Conservation (phyloP, 148 eudicot species). For the Pharnaceum exiguum region DNA sequence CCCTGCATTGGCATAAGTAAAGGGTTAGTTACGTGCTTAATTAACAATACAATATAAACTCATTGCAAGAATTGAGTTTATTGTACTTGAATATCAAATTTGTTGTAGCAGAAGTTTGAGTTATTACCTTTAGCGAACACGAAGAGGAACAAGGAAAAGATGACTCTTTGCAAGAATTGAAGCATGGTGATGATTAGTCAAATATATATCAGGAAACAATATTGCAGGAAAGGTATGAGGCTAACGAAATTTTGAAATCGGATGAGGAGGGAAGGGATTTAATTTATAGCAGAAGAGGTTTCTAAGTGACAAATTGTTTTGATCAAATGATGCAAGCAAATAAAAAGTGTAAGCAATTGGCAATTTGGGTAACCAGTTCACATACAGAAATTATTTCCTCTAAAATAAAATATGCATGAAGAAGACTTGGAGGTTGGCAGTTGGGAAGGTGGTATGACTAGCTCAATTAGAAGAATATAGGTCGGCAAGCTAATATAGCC, state of each 20-base stretch:
- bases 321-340: too few species aligned
- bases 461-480: not conserved
- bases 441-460: conserved; percentile 7
- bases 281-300: not conserved
- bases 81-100: not conserved
- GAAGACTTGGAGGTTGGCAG: conserved; percentile 1
- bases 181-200: not conserved
- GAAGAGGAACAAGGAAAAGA: not conserved
- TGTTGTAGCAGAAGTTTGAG: not conserved
- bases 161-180: not conserved
- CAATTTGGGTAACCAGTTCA: conserved; percentile 2
- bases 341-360: too few species aligned
- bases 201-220: too few species aligned
- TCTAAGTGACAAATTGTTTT: too few species aligned
- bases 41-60: not conserved
- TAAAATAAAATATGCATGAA: not conserved
- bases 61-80: not conserved
- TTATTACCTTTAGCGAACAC: not conserved
- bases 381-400: not conserved
- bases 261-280: conserved; percentile 1
- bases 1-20: conserved; percentile 25
- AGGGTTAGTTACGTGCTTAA: not conserved
- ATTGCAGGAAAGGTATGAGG: too few species aligned
- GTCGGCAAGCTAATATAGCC: conserved; percentile 11
- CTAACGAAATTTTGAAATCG: not conserved